Evolutionary conservation across 164 flowering plant genomes (phyloP).

Genomic region (Houttuynia cordata): DNA sequence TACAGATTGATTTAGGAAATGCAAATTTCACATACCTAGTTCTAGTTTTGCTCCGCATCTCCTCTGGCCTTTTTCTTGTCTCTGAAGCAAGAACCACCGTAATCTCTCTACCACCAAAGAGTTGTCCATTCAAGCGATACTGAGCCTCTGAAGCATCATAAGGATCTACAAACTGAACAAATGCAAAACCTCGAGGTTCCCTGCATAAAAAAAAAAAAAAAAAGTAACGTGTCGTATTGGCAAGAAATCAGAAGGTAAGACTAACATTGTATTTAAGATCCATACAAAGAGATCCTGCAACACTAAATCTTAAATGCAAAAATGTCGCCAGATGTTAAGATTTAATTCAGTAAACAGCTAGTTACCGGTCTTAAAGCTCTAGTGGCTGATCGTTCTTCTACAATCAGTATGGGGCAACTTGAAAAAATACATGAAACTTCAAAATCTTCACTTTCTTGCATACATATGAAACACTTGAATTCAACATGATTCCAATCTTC

Average conservation of each 20-base stretch:
- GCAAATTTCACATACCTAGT: slow-evolving; percentile 20
- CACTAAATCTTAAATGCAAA: slow-evolving; percentile 2
- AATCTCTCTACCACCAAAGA: slow-evolving; percentile 68
- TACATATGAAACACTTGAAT: slow-evolving; percentile 46
- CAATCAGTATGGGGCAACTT: slow-evolving; percentile 53
- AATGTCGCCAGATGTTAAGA: slow-evolving; percentile 14
- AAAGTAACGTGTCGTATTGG: slow-evolving; percentile 3
- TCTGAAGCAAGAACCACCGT: slow-evolving; percentile 81
- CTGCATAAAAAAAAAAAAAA: slow-evolving; percentile 24
- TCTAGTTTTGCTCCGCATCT: slow-evolving; percentile 60
- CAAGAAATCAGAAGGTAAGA: background rate
- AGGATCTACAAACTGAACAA: slow-evolving; percentile 85
- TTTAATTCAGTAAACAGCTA: slow-evolving; percentile 32
- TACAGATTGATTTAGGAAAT: background rate
- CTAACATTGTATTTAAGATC: background rate
- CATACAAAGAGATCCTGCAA: slow-evolving; percentile 14
- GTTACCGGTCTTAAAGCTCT: slow-evolving; percentile 33
- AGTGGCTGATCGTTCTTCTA: slow-evolving; percentile 65
- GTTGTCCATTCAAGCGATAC: slow-evolving; percentile 65
- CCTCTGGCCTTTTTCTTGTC: slow-evolving; percentile 80
- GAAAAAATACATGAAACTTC: slow-evolving; percentile 61
- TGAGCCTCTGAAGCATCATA: slow-evolving; percentile 79
- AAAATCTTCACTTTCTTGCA: slow-evolving; percentile 64
- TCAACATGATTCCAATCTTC: slow-evolving; percentile 40
- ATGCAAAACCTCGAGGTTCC: slow-evolving; percentile 89